These are phyloP conservation scores for Cordia subcordata DNA, from an alignment of 257 asterid genomes.

Conservation along the genomic window DNA sequence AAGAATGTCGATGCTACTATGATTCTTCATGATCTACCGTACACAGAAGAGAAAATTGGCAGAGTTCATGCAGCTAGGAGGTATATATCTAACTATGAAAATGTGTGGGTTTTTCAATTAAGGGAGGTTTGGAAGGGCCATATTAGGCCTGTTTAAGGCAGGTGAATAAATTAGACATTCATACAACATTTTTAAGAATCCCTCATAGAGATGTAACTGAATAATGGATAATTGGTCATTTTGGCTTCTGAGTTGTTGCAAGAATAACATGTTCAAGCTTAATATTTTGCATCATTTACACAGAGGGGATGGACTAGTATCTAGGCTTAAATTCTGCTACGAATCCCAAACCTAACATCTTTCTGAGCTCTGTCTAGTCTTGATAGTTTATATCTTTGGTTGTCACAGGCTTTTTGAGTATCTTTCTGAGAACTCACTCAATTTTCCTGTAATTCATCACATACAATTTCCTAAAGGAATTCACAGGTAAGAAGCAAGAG, in stretches of 20 bases:
- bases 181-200: too few species aligned
- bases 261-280: too few species aligned
- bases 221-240: too few species aligned
- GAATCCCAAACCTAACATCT: background rate
- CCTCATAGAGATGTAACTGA: too few species aligned
- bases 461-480: conserved; percentile 65
- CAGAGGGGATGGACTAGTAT: too few species aligned
- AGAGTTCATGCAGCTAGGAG: conserved; percentile 95
- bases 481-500: conserved; percentile 60
- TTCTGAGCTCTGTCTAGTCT: background rate
- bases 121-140: too few species aligned
- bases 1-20: conserved; percentile 64
- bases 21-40: conserved; percentile 83
- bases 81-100: conserved; percentile 21
- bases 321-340: too few species aligned
- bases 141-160: too few species aligned
- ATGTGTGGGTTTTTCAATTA: too few species aligned
- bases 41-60: conserved; percentile 70
- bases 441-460: conserved; percentile 92
- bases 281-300: too few species aligned
- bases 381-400: conserved; percentile 11
- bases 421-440: conserved; percentile 68
- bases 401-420: conserved; percentile 88
- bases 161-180: too few species aligned
- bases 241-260: too few species aligned